These are phyloP conservation scores for Coniosporium tulheliwenetii DNA, from an alignment of 2,329 filamentous ascomycete genomes.

Conservation along the genomic window DNA sequence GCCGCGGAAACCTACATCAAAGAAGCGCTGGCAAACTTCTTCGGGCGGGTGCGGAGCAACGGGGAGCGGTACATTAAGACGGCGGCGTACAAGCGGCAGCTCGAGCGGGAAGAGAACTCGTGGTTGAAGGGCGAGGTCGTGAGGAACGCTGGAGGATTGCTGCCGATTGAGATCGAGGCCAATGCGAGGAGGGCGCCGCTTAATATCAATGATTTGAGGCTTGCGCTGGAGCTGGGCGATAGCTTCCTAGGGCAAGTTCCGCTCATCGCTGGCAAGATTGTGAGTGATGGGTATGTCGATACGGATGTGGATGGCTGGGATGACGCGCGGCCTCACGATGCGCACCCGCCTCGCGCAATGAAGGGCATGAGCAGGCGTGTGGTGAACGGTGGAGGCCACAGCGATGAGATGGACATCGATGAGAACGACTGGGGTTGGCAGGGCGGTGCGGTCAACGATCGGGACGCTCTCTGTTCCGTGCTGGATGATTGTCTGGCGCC, in stretches of 20 bases:
- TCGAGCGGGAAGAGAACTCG: conserved; percentile 61
- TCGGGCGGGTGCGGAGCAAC: conserved; percentile 39
- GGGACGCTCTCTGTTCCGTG: conserved; percentile 15
- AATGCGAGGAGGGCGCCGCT: conserved; percentile 56
- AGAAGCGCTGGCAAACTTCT: conserved; percentile 38
- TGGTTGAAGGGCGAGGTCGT: conserved; percentile 57
- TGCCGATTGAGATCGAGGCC: conserved; percentile 69
- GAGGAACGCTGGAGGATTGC: conserved; percentile 58
- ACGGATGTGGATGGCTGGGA: conserved; percentile 56
- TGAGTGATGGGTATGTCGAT: conserved; percentile 52
- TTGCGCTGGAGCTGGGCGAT: conserved; percentile 63
- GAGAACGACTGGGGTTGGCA: conserved; percentile 20
- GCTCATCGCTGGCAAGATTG: conserved; percentile 53
- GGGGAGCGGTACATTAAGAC: conserved; percentile 52
- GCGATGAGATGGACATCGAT: conserved; percentile 17
- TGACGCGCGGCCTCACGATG: conserved; percentile 17
- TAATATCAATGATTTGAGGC: conserved; percentile 60
- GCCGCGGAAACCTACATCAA: conserved; percentile 49
- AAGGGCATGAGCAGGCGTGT: conserved; percentile 1
- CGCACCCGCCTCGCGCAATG: conserved; percentile 1
- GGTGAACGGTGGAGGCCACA: conserved; percentile 5
- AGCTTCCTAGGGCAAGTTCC: conserved; percentile 65
- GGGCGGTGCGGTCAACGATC: conserved; percentile 15
- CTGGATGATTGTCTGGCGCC: conserved; percentile 21
- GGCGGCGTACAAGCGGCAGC: conserved; percentile 57